Evolutionary conservation across 257 asterid species (phyloP), one percentile per base, ranked within the genome.

Genomic region (Prunella vulgaris): DNA sequence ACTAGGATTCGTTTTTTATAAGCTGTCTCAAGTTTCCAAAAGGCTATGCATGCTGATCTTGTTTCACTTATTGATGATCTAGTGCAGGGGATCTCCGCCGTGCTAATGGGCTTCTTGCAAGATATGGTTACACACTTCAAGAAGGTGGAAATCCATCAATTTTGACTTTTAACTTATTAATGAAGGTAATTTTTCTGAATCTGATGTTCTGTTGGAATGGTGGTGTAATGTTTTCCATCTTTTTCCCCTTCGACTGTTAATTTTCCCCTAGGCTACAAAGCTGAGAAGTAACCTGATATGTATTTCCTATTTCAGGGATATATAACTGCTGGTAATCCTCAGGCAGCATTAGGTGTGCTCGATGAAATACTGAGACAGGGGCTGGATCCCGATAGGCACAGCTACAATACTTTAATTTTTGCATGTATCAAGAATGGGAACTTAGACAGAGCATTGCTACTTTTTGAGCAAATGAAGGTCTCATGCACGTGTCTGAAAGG

Each of bases 41-140:
- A 24, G 32, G 59, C 18, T 64, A 57, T 80, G 70, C 77, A 79
- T 73, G 42, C 74, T 86, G 72, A 80, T 53, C 59, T 71, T 57
- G 52, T 68, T 76, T 79, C 81, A 73, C 63, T 70, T 71, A 70
- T 74, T 62, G 66, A 74, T 69, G 72, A 77, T 87, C 86, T 83
- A 81, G 89, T 79, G 94, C 88, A 87, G 94, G 94, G 81, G 90
- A 87, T 79, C 89, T 87, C 62, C 88, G 88, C 84, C 94, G 94
- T 72, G 90, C 94, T 58, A 84, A 87, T 79, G 93, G 93, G 28
- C 93, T 87, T 76, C 93, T 87, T 57, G 93, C 93, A 61, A 83
- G 90, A 73, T 87, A 79, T 49, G 84, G 88, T 73, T 72, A 75
- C 69, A 84, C 72, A 51, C 80, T 87, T 76, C 85, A 83, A 68